Base-by-base conservation (phyloP, 2,329 filamentous ascomycete species). In the Trichoderma gracile region DNA sequence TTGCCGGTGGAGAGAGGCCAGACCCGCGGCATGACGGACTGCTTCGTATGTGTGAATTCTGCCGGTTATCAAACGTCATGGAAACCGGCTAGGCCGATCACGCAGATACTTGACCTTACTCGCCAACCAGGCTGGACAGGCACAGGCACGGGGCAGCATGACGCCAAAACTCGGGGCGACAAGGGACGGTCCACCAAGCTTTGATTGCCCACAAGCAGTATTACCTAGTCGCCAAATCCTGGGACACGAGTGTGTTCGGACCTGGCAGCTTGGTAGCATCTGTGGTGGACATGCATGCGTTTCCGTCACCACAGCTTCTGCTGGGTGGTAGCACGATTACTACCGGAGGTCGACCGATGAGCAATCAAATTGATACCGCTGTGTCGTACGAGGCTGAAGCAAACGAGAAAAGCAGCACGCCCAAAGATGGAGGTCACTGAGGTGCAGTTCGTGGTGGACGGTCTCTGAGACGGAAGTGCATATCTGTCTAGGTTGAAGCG, bases 121-220 rank as follows among this genome's bases (percentile, higher is more conserved):
- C 46, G 43, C 38, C 57, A 27, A 15, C 33, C 53, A 17, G 45
- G 45, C 38, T 46, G 9, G 25, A 52, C 49, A 52, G n/a, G 33
- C 25, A 43, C 38, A 58, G 30, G 42, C 46, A 30, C 38, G 55
- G 21, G 47, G 42, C 58, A 58, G 49, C 45, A 57, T 64, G 62
- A 58, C 62, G 62, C 62, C 62, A 64, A 38, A 64, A 64, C 54
- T 58, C 62, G 62, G 54, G 62, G 58, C 62, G 62, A 52, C 45
- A 46, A 45, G 49, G 33, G 38, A 43, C 21, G 62, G 55, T 38
- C 62, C 15, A 23, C 62, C 45, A 46, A 40, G 54, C 43, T 30
- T 58, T 58, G 47, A 54, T 64, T 23, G 53, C 42, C 30, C 45
- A 50, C 33, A 33, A 27, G 33, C 33, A 38, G 10, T 38, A 14